Base-by-base conservation (phyloP, 805 yeast genomes). In the Clavispora vitiphila region DNA sequence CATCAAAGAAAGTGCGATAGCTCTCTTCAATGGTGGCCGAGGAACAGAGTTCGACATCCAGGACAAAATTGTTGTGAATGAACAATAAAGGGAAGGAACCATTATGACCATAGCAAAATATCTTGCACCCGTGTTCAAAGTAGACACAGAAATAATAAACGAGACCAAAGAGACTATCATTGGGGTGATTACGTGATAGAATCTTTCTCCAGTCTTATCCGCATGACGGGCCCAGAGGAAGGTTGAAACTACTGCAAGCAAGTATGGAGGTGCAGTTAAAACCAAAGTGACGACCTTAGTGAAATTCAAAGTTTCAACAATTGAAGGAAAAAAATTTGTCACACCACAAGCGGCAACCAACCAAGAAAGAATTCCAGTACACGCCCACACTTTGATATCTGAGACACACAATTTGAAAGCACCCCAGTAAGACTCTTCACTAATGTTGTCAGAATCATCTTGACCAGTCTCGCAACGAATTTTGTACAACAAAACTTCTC, bases 281-380 rank as follows among this genome's bases (percentile, higher is more conserved):
- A 77, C 73, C 37, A 78, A 66, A 3, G 83, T 77, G 35, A 72
- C 65, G 29, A 76, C 65, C 37, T 69, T 63, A 52, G 60, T 57
- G 49, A 76, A 80, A 34, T 77, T 71, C 46, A 80, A 65, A 11
- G 83, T 77, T 43, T 67, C 54, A 14, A 80, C 83, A 21, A 80
- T 77, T 1, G 82, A 69, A 21, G 84, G 84, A 65, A 77, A 79
- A 55, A 76, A 78, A 54, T 77, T 73, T 15, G 81, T 75, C 36
- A 77, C 80, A 56, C 82, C 81, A 48, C 78, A 74, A 30, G 82
- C 80, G 20, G 78, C 79, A 38, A 75, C 82, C 23, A 72, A 58
- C 57, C 68, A 70, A 2, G 76, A 60, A 20, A 71, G 60, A 39
- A 64, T 62, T 37, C 71, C 72, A 14, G 73, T 65, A 27, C 72